phyloP scores from a whole-genome alignment of 2,329 filamentous ascomycete species.

The Emmonsiellopsis sp. region DNA sequence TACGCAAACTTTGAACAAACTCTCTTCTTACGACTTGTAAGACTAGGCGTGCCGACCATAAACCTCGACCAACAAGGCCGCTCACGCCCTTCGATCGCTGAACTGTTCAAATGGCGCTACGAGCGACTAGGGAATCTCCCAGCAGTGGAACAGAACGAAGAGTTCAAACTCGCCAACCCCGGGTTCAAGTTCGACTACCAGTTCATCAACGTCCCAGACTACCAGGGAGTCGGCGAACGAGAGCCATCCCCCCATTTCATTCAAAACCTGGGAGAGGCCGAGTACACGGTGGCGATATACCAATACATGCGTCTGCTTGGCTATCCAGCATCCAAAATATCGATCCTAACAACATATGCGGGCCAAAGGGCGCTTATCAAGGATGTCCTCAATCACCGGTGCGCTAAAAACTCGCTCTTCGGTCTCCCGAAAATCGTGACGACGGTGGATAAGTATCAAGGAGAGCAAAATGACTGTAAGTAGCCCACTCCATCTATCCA shows the following conservation, averaged over 20 bases:
- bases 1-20: conserved; percentile 96
- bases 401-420: conserved; percentile 74
- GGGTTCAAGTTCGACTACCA: conserved; percentile 93
- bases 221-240: conserved; percentile 79
- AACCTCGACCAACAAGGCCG: conserved; percentile 90
- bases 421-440: conserved; percentile 82
- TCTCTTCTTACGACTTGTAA: conserved; percentile 81
- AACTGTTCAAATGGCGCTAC: conserved; percentile 92
- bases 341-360: conserved; percentile 86
- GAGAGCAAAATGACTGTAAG: conserved; percentile 97
- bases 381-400: conserved; percentile 77
- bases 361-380: conserved; percentile 81
- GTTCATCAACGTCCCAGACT: conserved; percentile 91
- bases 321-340: conserved; percentile 76
- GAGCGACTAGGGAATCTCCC: conserved; percentile 69
- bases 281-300: conserved; percentile 90
- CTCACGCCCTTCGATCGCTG: conserved; percentile 75
- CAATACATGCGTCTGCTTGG: conserved; percentile 96
- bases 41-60: conserved; percentile 84
- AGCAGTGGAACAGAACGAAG: conserved; percentile 55
- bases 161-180: conserved; percentile 76
- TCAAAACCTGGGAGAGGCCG: conserved; percentile 92
- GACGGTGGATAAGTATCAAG: conserved; percentile 97
- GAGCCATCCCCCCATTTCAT: conserved; percentile 92
- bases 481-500: conserved; percentile 17